Evolutionary conservation across 805 yeast genomes (phyloP).

Genomic region (Candida bentonensis): DNA sequence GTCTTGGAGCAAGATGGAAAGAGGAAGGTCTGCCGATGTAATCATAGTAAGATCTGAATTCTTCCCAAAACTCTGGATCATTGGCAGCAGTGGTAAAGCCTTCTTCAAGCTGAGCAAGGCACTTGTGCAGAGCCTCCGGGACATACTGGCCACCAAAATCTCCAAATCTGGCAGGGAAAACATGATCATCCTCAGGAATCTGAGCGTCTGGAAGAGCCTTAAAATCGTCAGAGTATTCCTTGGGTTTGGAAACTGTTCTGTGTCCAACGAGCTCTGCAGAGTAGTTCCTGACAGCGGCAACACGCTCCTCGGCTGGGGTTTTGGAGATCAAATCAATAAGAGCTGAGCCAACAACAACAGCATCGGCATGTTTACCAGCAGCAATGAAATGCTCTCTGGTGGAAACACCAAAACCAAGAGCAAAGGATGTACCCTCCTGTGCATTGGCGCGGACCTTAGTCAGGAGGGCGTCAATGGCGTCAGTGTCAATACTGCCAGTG

Average conservation of each 20-base stretch:
- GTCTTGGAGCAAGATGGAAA: slow-evolving; percentile 79
- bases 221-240: background rate
- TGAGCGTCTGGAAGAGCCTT: slow-evolving; percentile 1
- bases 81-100: slow-evolving; percentile 82
- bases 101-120: slow-evolving; percentile 74
- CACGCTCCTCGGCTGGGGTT: slow-evolving; percentile 38
- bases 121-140: slow-evolving; percentile 89
- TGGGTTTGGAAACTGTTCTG: slow-evolving; percentile 14
- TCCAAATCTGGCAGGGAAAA: slow-evolving; percentile 71
- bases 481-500: slow-evolving; percentile 43
- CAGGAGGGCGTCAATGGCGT: slow-evolving; percentile 48
- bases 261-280: slow-evolving; percentile 57
- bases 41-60: slow-evolving; percentile 66
- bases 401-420: slow-evolving; percentile 95
- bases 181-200: slow-evolving; percentile 27
- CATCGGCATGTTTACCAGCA: slow-evolving; percentile 77
- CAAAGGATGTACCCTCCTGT: slow-evolving; percentile 64
- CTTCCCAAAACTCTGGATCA: slow-evolving; percentile 89
- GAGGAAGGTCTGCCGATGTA: slow-evolving; percentile 96
- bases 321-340: slow-evolving; percentile 58
- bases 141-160: slow-evolving; percentile 98
- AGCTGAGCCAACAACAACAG: slow-evolving; percentile 91
- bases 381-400: slow-evolving; percentile 78
- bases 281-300: slow-evolving; percentile 48
- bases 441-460: slow-evolving; percentile 61